These are phyloP conservation scores for Larix sibirica DNA, from an alignment of 83 land plant genomes.

Conservation along the genomic window DNA sequence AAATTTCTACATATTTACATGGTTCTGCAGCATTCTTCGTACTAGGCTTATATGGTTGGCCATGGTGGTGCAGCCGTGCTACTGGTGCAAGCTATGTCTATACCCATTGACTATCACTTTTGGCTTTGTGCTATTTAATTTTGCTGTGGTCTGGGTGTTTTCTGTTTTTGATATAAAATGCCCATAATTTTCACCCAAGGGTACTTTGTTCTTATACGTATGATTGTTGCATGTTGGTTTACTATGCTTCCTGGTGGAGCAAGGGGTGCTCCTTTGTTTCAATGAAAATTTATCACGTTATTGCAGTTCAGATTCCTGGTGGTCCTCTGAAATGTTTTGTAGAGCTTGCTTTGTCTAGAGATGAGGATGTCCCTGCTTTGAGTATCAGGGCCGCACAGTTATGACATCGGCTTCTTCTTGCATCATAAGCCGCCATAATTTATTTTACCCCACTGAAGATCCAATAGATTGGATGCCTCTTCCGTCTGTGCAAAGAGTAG, in stretches of 20 bases:
- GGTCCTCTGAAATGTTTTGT: conserved; percentile 92
- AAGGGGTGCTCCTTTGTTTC: conserved; percentile 89
- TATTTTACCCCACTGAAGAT: neutral
- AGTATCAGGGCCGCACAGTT: conserved; percentile 92
- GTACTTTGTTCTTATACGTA: conserved; percentile 75
- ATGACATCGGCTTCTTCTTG: neutral
- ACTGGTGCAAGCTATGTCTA: conserved; percentile 36
- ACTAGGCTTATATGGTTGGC: conserved; percentile 83
- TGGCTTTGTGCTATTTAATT: conserved; percentile 60
- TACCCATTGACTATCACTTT: conserved; percentile 84
- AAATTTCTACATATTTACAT: conserved; percentile 69
- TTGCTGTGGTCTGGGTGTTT: conserved; percentile 79
- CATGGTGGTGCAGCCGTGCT: conserved; percentile 52
- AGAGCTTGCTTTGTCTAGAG: conserved; percentile 88
- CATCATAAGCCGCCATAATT: too few relatives aligned
- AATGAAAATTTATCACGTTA: conserved; percentile 83
- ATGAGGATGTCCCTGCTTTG: conserved; percentile 93
- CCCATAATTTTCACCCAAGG: conserved; percentile 82
- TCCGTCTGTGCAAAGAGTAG: neutral
- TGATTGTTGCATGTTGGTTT: conserved; percentile 95
- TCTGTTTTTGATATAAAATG: conserved; percentile 66
- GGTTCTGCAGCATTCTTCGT: conserved; percentile 87
- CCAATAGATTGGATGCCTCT: neutral
- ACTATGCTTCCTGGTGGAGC: conserved; percentile 93
- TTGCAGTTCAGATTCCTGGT: conserved; percentile 85